These are phyloP conservation scores for Aegle marmelos DNA, from an alignment of 345 rosid species.

Conservation along the genomic window DNA sequence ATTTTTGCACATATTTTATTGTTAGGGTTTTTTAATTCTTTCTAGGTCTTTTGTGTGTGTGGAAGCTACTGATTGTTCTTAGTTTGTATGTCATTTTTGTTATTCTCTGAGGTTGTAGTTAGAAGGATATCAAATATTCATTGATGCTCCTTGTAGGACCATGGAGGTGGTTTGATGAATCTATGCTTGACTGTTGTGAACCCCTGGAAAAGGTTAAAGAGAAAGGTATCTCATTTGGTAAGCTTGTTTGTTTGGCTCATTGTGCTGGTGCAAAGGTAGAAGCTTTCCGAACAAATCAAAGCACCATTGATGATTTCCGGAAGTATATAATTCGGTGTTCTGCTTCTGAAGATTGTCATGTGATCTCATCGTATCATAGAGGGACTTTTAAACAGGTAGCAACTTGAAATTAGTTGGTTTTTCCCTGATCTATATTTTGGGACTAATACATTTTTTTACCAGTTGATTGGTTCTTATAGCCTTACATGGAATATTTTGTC, in stretches of 20 bases:
- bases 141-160: conserved; percentile 59
- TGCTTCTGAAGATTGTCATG: conserved; percentile 69
- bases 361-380: conserved; percentile 85
- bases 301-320: conserved; percentile 74
- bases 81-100: not conserved
- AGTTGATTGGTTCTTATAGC: not conserved
- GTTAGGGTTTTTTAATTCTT: not conserved
- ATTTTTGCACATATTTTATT: no score
- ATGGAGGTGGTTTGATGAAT: conserved; percentile 99
- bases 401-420: not conserved
- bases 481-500: not conserved
- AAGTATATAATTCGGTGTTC: conserved; percentile 52
- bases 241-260: conserved; percentile 82
- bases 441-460: not conserved
- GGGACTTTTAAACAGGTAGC: conserved; percentile 64
- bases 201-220: conserved; percentile 78
- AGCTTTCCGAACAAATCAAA: conserved; percentile 81
- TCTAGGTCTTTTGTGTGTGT: not conserved
- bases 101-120: conserved; percentile 2
- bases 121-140: not conserved
- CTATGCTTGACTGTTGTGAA: conserved; percentile 94
- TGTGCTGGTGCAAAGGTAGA: conserved; percentile 91
- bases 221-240: conserved; percentile 86
- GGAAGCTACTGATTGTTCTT: not conserved
- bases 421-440: not conserved